Evolutionary conservation across 768 basidiomycete species (phyloP).

Genomic region (Rubroboletus pulcherrimus): DNA sequence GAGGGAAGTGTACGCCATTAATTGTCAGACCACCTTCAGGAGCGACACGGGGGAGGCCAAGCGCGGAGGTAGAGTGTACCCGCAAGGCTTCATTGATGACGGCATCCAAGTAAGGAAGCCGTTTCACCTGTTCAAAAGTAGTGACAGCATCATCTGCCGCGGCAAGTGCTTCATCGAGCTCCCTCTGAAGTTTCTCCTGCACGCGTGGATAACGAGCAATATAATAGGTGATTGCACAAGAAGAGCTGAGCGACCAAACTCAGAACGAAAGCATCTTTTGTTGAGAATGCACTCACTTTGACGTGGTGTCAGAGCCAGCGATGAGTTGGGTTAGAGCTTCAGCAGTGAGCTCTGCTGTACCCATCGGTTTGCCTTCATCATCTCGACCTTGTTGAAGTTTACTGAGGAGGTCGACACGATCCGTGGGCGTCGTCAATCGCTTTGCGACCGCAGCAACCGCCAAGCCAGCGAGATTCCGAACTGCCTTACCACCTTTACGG

Average conservation of each 20-base stretch:
- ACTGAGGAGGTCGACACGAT: slow-evolving; percentile 76
- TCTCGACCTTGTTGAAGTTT: slow-evolving; percentile 80
- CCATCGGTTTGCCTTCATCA: slow-evolving; percentile 74
- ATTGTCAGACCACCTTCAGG: slow-evolving; percentile 71
- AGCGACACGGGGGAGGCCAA: slow-evolving; percentile 79
- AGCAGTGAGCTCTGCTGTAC: slow-evolving; percentile 78
- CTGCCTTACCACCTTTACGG: slow-evolving; percentile 58
- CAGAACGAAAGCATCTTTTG: background rate
- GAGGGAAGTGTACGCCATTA: slow-evolving; percentile 52
- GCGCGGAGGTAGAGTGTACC: slow-evolving; percentile 76
- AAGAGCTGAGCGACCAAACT: slow-evolving; percentile 51
- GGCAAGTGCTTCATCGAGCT: slow-evolving; percentile 60
- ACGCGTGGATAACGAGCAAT: slow-evolving; percentile 63
- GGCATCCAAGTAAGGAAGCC: slow-evolving; percentile 75
- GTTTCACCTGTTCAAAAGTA: slow-evolving; percentile 66
- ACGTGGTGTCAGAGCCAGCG: slow-evolving; percentile 89
- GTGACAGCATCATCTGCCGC: slow-evolving; percentile 59
- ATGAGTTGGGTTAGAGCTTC: slow-evolving; percentile 85
- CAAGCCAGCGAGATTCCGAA: slow-evolving; percentile 72
- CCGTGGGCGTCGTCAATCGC: slow-evolving; percentile 62
- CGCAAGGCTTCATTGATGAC: slow-evolving; percentile 86
- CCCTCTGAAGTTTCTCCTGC: slow-evolving; percentile 70
- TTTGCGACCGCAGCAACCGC: slow-evolving; percentile 78
- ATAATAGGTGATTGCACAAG: slow-evolving; percentile 85
- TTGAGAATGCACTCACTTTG: slow-evolving; percentile 55